Conservation (phyloP, 345 rosid genomes). For the Eucalyptus pauciflora region DNA sequence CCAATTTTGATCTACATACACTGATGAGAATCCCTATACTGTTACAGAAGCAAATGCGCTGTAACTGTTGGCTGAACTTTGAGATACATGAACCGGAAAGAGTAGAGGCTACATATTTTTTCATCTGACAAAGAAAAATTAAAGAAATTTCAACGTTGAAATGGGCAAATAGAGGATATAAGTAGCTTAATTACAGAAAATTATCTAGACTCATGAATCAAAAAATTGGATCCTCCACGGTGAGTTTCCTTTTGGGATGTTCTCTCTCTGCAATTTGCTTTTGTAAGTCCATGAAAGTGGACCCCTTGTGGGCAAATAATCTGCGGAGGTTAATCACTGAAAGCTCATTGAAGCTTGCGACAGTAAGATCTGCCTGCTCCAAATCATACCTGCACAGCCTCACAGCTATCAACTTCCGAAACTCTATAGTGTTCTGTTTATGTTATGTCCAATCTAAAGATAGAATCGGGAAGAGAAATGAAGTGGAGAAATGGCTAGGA, state of each 20-base stretch:
- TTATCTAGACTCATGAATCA: slow-evolving; percentile 8
- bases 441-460: neutral
- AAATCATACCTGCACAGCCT: slow-evolving; percentile 63
- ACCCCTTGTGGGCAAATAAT: slow-evolving; percentile 83
- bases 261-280: slow-evolving; percentile 67
- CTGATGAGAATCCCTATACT: neutral
- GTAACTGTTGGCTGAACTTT: neutral
- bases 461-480: neutral
- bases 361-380: slow-evolving; percentile 92
- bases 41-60: neutral
- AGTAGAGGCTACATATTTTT: neutral
- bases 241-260: slow-evolving; percentile 77
- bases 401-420: neutral
- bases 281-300: slow-evolving; percentile 80
- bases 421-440: neutral
- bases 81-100: neutral
- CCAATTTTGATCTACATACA: neutral
- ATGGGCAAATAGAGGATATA: neutral
- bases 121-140: neutral
- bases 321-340: slow-evolving; percentile 89
- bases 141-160: neutral
- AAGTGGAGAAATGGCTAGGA: neutral
- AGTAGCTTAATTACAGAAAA: neutral
- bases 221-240: slow-evolving; percentile 78
- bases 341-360: slow-evolving; percentile 68